Conservation (phyloP, 805 yeast species). For the Candida anglica region DNA sequence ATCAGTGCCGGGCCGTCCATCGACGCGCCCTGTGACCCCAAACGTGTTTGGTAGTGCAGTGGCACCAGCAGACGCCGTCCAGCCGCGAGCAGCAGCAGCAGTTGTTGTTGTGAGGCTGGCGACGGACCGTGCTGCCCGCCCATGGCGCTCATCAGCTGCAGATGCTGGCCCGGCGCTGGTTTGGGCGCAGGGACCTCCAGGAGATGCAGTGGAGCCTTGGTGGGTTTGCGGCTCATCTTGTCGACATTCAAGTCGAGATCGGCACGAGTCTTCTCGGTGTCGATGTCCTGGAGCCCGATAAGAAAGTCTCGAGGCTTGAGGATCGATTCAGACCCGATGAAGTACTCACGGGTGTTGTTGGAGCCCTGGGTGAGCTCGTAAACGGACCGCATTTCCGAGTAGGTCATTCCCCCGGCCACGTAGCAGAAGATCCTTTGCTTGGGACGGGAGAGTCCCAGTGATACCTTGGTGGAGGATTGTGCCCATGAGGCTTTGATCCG, state of each 20-base stretch:
- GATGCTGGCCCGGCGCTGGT: constrained; percentile 2
- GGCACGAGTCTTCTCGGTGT: constrained; percentile 32
- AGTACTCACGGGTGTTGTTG: constrained; percentile 57
- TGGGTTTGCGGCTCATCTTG: constrained; percentile 19
- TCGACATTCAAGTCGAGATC: constrained; percentile 42
- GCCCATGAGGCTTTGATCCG: constrained; percentile 80
- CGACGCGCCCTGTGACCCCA: constrained; percentile 3
- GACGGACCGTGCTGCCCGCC: constrained; percentile 5
- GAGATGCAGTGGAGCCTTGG: constrained; percentile 42
- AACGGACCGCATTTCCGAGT: constrained; percentile 72
- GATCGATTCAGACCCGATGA: constrained; percentile 76
- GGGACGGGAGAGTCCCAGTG: constrained; percentile 10
- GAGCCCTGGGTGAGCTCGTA: constrained; percentile 61
- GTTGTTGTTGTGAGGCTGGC: constrained; percentile 5
- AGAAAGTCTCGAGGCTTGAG: constrained; percentile 52
- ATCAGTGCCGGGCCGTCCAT: not conserved
- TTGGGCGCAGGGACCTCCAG: constrained; percentile 22
- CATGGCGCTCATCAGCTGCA: not conserved
- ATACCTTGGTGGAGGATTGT: constrained; percentile 25
- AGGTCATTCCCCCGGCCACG: constrained; percentile 86
- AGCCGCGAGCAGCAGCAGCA: constrained; percentile 3
- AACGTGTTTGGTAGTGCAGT: constrained; percentile 22
- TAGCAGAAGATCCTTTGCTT: constrained; percentile 74
- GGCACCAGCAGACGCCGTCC: no score
- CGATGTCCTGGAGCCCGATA: constrained; percentile 40